Evolutionary conservation across 257 asterid species (phyloP).

Genomic region (Nicotiana attenuata): DNA sequence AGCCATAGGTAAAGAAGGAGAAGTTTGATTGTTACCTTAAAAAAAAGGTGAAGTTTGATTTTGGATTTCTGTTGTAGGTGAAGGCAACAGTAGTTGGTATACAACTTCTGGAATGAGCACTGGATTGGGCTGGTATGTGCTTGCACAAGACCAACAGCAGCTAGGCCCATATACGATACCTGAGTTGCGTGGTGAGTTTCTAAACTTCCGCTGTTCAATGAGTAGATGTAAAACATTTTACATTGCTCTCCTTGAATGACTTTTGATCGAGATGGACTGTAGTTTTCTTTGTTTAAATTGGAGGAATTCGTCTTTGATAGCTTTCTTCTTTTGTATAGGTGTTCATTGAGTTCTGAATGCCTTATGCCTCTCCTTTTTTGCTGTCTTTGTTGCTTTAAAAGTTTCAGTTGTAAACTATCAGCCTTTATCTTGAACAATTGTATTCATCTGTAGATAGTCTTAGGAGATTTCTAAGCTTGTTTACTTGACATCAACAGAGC

Average conservation of each 20-base stretch:
- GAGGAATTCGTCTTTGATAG: neutral
- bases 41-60: neutral
- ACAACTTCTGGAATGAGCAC: conserved; percentile 30
- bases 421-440: conserved; percentile 24
- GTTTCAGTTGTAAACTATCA: conserved; percentile 27
- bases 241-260: conserved; percentile 5
- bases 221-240: neutral
- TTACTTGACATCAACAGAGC: conserved; percentile 62
- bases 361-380: conserved; percentile 25
- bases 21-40: neutral
- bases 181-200: conserved; percentile 70
- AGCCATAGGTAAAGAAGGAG: neutral
- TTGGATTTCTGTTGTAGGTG: conserved; percentile 23
- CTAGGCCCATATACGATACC: conserved; percentile 77
- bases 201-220: neutral
- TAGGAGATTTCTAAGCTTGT: conserved; percentile 38
- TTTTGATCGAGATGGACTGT: neutral
- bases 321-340: neutral
- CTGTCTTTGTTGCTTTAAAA: conserved; percentile 13
- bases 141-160: conserved; percentile 65
- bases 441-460: conserved; percentile 26
- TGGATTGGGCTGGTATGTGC: conserved; percentile 81
- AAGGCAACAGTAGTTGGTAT: conserved; percentile 14
- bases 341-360: conserved; percentile 15
- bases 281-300: conserved; percentile 1